phyloP scores from a whole-genome alignment of 768 basidiomycete species.

The Suillus paluster region DNA sequence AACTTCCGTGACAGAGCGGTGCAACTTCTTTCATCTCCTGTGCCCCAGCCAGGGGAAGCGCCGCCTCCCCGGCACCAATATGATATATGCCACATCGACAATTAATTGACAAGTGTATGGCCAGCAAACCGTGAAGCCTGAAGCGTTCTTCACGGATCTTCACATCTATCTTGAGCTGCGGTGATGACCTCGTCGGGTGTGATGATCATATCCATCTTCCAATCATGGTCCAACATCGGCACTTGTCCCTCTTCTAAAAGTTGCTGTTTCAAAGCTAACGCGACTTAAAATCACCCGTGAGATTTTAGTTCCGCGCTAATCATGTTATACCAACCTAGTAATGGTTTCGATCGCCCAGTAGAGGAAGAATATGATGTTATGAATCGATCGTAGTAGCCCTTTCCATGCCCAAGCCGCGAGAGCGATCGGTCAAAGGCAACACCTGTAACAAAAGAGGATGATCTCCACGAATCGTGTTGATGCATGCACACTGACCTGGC shows the following conservation, averaged over 20 bases:
- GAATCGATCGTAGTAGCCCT: conserved; percentile 84
- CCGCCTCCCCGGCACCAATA: conserved; percentile 22
- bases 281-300: conserved; percentile 49
- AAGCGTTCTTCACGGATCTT: not conserved
- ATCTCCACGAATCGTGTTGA: conserved; percentile 2
- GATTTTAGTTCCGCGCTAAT: conserved; percentile 15
- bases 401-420: conserved; percentile 79
- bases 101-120: not conserved
- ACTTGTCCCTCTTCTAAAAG: conserved; percentile 54
- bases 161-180: not conserved
- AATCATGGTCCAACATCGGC: conserved; percentile 61
- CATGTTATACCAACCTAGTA: conserved; percentile 54
- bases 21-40: conserved; percentile 45
- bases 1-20: conserved; percentile 37
- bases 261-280: conserved; percentile 66
- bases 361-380: conserved; percentile 54
- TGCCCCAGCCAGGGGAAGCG: conserved; percentile 19
- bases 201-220: conserved; percentile 65
- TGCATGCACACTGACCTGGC: conserved; percentile 52
- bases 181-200: conserved; percentile 47
- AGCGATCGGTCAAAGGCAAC: conserved; percentile 74
- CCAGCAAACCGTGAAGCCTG: conserved; percentile 4
- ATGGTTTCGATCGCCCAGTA: conserved; percentile 49
- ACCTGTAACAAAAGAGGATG: conserved; percentile 42
- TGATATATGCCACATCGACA: conserved; percentile 15